A percentile compares a stretch with the other conserved stretches of the same genome.
Conservation (phyloP, 2,329 filamentous ascomycete genomes). For the Penicillium sp. region DNA sequence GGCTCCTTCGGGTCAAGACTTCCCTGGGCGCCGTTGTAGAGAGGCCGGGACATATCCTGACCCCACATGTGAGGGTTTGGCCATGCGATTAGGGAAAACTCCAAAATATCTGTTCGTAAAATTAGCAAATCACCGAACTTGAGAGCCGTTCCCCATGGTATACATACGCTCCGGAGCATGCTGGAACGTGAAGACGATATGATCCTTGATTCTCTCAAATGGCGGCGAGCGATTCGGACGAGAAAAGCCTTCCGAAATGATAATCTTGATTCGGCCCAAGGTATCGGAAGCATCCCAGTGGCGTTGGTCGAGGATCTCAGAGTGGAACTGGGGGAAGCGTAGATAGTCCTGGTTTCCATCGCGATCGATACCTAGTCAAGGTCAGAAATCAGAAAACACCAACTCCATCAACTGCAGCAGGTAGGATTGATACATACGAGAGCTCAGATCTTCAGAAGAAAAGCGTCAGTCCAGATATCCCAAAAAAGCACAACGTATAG, state of each 20-base stretch:
- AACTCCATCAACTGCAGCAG: background rate
- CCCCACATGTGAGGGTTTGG: constrained; percentile 75
- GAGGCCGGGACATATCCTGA: constrained; percentile 48
- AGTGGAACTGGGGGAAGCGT: constrained; percentile 74
- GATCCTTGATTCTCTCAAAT: constrained; percentile 72
- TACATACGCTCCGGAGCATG: constrained; percentile 75
- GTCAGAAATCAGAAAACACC: constrained; percentile 3
- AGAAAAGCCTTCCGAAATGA: constrained; percentile 75
- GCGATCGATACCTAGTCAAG: constrained; percentile 53
- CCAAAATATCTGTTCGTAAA: constrained; percentile 67
- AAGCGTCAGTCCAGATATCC: constrained; percentile 11
- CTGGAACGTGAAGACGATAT: constrained; percentile 82
- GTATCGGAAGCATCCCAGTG: constrained; percentile 75
- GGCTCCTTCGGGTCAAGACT: constrained; percentile 50
- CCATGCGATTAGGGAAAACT: constrained; percentile 78
- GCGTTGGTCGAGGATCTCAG: constrained; percentile 70
- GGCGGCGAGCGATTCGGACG: constrained; percentile 55
- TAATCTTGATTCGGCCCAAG: constrained; percentile 74
- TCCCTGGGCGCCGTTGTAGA: constrained; percentile 38
- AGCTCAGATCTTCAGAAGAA: constrained; percentile 41
- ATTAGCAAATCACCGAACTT: constrained; percentile 21
- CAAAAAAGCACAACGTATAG: background rate
- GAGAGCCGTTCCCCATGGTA: constrained; percentile 29
- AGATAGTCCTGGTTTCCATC: constrained; percentile 67
- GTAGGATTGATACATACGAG: constrained; percentile 35